phyloP scores from a whole-genome alignment of 768 basidiomycete species.

The Hydnomerulius pinastri region DNA sequence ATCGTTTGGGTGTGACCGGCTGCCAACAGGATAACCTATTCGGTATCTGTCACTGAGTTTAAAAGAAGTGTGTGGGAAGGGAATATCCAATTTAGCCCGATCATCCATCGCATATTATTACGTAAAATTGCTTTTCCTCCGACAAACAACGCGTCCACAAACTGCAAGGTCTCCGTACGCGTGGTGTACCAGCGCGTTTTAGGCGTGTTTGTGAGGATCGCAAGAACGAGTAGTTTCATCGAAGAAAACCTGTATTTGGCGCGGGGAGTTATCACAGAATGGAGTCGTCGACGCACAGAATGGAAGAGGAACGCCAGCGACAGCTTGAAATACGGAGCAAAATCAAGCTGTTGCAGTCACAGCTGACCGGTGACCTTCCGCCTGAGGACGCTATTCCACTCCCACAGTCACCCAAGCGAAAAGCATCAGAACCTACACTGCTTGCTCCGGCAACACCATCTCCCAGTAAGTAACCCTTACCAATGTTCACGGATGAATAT shows the following conservation, averaged over 20 bases:
- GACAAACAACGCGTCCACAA: slow-evolving; percentile 25
- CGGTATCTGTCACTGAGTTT: not conserved
- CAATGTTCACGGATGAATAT: not conserved
- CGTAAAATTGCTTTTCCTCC: not conserved
- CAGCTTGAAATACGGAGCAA: slow-evolving; percentile 54
- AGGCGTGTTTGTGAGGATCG: not conserved
- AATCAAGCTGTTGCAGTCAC: slow-evolving; percentile 57
- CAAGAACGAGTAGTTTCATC: slow-evolving; percentile 15
- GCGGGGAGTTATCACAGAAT: slow-evolving; percentile 33
- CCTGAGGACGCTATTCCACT: slow-evolving; percentile 12
- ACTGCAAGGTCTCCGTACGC: not conserved
- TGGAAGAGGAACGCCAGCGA: slow-evolving; percentile 36
- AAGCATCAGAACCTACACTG: slow-evolving; percentile 39
- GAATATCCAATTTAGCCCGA: too few relatives aligned
- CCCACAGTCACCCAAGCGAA: slow-evolving; percentile 50
- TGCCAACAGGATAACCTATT: not conserved
- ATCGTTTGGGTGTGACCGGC: not conserved
- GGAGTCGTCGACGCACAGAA: slow-evolving; percentile 55
- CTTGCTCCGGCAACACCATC: slow-evolving; percentile 60
- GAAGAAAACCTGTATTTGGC: not conserved
- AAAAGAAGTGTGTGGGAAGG: slow-evolving; percentile 15
- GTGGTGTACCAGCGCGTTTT: not conserved
- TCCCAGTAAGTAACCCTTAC: slow-evolving; percentile 52
- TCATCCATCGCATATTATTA: too few relatives aligned
- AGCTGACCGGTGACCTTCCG: slow-evolving; percentile 48